Base-by-base conservation (phyloP, 352 stramenopile species). In the Labyrinthula sp. region DNA sequence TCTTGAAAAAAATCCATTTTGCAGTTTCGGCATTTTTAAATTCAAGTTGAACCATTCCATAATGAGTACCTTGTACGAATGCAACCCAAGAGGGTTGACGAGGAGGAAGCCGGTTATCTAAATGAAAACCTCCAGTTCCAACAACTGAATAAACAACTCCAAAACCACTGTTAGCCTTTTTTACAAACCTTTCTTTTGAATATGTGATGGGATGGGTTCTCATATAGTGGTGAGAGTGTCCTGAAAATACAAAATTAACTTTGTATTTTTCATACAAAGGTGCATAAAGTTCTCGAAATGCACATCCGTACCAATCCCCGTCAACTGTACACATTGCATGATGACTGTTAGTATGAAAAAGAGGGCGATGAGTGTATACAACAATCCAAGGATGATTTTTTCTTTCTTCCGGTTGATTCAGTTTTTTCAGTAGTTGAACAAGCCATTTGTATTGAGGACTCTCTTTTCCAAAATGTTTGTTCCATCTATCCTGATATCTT, bases 91-190 rank as follows among this genome's bases (percentile, higher is more conserved):
- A n/a, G n/a, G n/a, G n/a, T n/a, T n/a, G n/a, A n/a, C n/a, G n/a
- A n/a, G n/a, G n/a, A n/a, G n/a, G n/a, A n/a, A 52, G 43, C 1
- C 37, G 31, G 7, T 10, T 12, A 5, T 6, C 12, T 10, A 54
- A 14, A 2, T 5, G 0, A 14, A 37, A 39, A 7, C 43, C 43
- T 5, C 43, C 43, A 7, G 30, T 47, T 9, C 43, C 43, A 7
- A 52, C 18, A 15, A 52, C 37, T 14, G 20, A 14, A 28, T 52
- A 52, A 3, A 21, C 15, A 5, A 35, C 31, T 10, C 23, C 38
- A 15, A 24, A 0, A 7, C 47, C 28, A 10, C 10, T 14, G 28
- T 14, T 14, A 12, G 28, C 28, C 28, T 33, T 33, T 10, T 10
- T 14, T 21, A 26, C 21, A n/a, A 8, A 22, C 0, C 28, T 31